phyloP scores from a whole-genome alignment of 805 yeast genomes.

The Ogataea nonfermentans region DNA sequence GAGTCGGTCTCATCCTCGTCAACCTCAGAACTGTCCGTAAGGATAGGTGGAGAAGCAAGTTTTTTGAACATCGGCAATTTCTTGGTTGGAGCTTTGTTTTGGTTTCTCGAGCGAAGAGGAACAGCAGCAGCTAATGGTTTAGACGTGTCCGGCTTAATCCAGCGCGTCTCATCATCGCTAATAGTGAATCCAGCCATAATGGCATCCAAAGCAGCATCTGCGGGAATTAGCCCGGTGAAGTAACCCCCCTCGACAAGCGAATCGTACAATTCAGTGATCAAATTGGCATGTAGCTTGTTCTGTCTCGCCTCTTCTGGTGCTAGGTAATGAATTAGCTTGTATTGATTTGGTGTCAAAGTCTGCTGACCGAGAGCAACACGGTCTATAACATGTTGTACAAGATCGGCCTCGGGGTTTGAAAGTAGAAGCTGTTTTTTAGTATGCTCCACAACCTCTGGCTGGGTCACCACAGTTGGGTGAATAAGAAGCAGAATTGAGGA shows the following conservation, averaged over 20 bases:
- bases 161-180: slow-evolving; percentile 38
- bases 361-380: slow-evolving; percentile 52
- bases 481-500: slow-evolving; percentile 43
- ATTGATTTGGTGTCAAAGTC: slow-evolving; percentile 36
- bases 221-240: slow-evolving; percentile 53
- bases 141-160: slow-evolving; percentile 51
- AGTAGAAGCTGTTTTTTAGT: slow-evolving; percentile 35
- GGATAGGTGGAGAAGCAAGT: slow-evolving; percentile 33
- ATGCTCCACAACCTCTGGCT: slow-evolving; percentile 44
- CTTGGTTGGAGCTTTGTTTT: slow-evolving; percentile 4
- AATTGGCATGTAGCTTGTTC: slow-evolving; percentile 46
- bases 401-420: slow-evolving; percentile 31
- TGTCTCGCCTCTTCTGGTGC: slow-evolving; percentile 50
- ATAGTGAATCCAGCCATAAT: slow-evolving; percentile 64
- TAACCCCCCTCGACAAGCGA: slow-evolving; percentile 45
- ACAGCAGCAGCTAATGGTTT: slow-evolving; percentile 18
- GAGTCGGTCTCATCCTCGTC: slow-evolving; percentile 37
- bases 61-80: slow-evolving; percentile 34
- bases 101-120: slow-evolving; percentile 21
- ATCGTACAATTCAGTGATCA: slow-evolving; percentile 40
- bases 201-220: slow-evolving; percentile 55
- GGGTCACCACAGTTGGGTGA: slow-evolving; percentile 67
- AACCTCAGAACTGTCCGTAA: slow-evolving; percentile 47
- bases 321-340: slow-evolving; percentile 48
- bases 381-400: slow-evolving; percentile 56